Base-by-base conservation (phyloP, 331 rosid genomes). In the Malus hybrid region DNA sequence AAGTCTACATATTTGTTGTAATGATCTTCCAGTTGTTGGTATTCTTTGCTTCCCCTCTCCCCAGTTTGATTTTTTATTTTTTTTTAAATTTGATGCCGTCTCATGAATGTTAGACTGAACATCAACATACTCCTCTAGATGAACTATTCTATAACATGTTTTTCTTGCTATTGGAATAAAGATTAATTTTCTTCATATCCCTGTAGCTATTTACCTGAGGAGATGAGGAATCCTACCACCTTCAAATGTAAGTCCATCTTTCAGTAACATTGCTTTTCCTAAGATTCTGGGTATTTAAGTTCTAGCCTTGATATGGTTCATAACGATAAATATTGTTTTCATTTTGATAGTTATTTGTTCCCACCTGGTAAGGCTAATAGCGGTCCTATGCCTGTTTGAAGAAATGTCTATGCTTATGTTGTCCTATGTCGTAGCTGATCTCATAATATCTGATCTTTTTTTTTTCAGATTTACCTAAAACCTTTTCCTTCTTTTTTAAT, bases 121-220 rank as follows among this genome's bases (percentile, higher is more conserved):
- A 32, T 32, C 3, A 15, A 65, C 24, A 18, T 65, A 32, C 69
- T 28, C n/a, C 39, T 65, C 55, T 70, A 19, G 24, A 50, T 16
- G 24, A 50, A 27, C 62, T 70, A 24, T 24, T 24, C 24, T 24
- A 52, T 20, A 10, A 15, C 73, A 50, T 52, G 59, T 52, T 5
- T 77, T 32, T 70, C 56, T 48, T 48, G 57, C 36, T 14, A 54
- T 31, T 71, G 7, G 18, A 80, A 74, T 27, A 65, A 71, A 59
- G 36, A 16, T 77, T 75, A 28, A 66, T 70, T 62, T 39, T 56
- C 10, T 83, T 31, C 65, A 19, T 81, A 76, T 76, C 52, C 54
- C 74, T 89, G 88, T 91, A 95, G 97, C 81, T 87, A 92, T 82
- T 88, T 95, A 83, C 97, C 97, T 3, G 99, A 95, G 83, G 97